phyloP scores from a whole-genome alignment of 2,329 filamentous ascomycete genomes.

The Monilinia fructicola region DNA sequence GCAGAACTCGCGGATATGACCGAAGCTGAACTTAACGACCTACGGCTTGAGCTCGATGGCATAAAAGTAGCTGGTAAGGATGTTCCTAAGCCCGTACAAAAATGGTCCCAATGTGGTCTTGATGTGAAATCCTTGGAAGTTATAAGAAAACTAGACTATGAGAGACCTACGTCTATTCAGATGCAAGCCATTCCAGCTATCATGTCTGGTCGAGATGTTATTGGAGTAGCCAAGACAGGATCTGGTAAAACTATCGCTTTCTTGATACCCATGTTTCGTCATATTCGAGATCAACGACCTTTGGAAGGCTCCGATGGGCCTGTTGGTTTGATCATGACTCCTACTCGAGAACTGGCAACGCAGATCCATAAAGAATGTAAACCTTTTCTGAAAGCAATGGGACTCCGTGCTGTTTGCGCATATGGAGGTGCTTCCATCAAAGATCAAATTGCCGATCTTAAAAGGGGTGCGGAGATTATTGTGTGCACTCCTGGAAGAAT shows the following conservation, averaged over 20 bases:
- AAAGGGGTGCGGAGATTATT: constrained; percentile 91
- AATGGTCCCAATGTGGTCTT: constrained; percentile 94
- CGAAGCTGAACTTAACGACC: constrained; percentile 76
- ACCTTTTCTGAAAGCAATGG: constrained; percentile 85
- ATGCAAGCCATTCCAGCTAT: constrained; percentile 91
- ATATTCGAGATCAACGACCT: constrained; percentile 89
- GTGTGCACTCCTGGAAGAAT: constrained; percentile 93
- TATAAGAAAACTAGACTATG: constrained; percentile 76
- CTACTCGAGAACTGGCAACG: constrained; percentile 87
- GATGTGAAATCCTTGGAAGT: constrained; percentile 85
- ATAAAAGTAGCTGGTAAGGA: constrained; percentile 91
- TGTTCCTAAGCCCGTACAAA: constrained; percentile 89
- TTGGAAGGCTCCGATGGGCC: constrained; percentile 84
- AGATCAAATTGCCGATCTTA: constrained; percentile 94
- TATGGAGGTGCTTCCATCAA: constrained; percentile 96
- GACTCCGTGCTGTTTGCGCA: constrained; percentile 82
- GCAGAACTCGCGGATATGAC: constrained; percentile 79
- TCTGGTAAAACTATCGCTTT: constrained; percentile 98
- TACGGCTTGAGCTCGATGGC: constrained; percentile 86
- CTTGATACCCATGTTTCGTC: constrained; percentile 92
- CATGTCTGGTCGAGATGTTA: constrained; percentile 93
- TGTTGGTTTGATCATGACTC: constrained; percentile 85
- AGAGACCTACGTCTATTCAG: constrained; percentile 90
- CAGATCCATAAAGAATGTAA: constrained; percentile 96
- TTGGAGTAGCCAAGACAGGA: constrained; percentile 95